Conservation (phyloP, 2,329 filamentous ascomycete species). For the Beauveria sp. region DNA sequence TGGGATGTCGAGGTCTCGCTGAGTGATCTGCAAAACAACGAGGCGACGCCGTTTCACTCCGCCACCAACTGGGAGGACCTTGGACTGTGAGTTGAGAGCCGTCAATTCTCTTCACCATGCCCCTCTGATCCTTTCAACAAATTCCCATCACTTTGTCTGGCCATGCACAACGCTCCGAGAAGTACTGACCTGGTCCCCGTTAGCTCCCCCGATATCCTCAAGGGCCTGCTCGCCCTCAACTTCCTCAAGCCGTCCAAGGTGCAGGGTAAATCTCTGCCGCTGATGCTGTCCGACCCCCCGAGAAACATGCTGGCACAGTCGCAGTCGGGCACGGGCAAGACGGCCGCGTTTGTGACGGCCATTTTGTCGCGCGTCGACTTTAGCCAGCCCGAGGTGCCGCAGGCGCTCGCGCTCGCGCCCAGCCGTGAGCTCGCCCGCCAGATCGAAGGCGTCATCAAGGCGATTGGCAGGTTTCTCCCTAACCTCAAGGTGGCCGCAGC, state of each 20-base stretch:
- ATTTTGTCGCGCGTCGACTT: conserved; percentile 83
- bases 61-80: conserved; percentile 78
- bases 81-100: conserved; percentile 56
- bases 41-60: conserved; percentile 81
- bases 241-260: conserved; percentile 97
- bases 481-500: conserved; percentile 71
- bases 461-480: conserved; percentile 78
- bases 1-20: conserved; percentile 91
- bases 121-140: no score
- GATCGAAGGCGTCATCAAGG: conserved; percentile 76
- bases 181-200: background rate
- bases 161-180: no score
- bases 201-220: conserved; percentile 52
- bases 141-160: no score
- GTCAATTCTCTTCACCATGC: no score
- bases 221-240: conserved; percentile 71
- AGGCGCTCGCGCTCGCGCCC: conserved; percentile 83
- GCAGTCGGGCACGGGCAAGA: conserved; percentile 98
- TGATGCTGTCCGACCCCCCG: conserved; percentile 81
- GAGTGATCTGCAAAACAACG: conserved; percentile 78
- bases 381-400: conserved; percentile 57
- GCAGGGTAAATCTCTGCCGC: conserved; percentile 85
- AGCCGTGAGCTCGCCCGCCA: conserved; percentile 92
- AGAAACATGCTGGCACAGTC: conserved; percentile 95
- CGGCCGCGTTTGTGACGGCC: conserved; percentile 90